Evolutionary conservation across 257 asterid genomes (phyloP).

Genomic region (Solanum virginianum): DNA sequence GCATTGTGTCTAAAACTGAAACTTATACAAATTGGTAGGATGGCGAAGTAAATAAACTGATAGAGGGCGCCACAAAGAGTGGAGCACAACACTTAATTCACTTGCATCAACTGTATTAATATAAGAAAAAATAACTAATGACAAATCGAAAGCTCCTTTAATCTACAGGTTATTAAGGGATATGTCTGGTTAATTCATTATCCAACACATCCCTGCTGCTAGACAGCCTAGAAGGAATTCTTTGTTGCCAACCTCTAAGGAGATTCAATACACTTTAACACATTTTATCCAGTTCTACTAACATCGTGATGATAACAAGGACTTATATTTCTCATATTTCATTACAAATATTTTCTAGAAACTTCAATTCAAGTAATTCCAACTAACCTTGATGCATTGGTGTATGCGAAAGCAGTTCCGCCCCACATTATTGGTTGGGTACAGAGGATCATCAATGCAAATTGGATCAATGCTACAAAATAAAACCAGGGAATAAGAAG

Average conservation of each 20-base stretch:
- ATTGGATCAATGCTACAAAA: conserved; percentile 89
- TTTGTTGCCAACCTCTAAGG: not conserved
- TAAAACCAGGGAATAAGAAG: not conserved
- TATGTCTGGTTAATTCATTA: not conserved
- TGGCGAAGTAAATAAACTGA: not conserved
- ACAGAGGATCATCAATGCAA: conserved; percentile 88
- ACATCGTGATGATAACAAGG: not conserved
- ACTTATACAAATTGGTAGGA: not conserved
- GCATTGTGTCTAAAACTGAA: not conserved
- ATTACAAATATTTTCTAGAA: not conserved
- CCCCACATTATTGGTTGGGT: conserved; percentile 86
- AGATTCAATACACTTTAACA: not conserved
- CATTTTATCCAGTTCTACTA: not conserved
- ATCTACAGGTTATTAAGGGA: not conserved
- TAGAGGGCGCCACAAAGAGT: not conserved
- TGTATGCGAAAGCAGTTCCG: conserved; percentile 97
- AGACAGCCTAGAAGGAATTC: not conserved
- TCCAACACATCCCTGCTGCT: not conserved
- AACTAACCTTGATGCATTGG: conserved; percentile 92
- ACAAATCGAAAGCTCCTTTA: not conserved
- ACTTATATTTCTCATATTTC: not conserved
- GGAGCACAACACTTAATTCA: not conserved
- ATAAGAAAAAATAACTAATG: not conserved
- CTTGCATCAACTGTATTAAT: not conserved
- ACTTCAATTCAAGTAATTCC: not conserved